Percentiles rank a stretch among this genome's conserved stretches.
phyloP scores from a whole-genome alignment of 768 basidiomycete genomes.

The Mycena floridula region DNA sequence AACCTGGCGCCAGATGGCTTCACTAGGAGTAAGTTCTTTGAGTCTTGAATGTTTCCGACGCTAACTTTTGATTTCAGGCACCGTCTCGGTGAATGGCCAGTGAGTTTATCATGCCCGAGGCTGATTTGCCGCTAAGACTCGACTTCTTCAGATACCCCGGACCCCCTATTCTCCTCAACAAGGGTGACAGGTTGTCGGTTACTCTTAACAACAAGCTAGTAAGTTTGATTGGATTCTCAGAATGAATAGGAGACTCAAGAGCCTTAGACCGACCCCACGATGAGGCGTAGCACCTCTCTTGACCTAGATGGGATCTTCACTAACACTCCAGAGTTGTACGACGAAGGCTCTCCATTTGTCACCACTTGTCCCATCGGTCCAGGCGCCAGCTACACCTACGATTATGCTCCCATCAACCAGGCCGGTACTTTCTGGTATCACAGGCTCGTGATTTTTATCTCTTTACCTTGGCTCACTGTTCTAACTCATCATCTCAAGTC shows the following conservation, averaged over 20 bases:
- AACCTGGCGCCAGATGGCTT: constrained; percentile 40
- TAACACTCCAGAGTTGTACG: constrained; percentile 13
- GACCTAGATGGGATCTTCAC: constrained; percentile 24
- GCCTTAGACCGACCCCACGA: constrained; percentile 21
- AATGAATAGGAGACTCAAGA: neutral
- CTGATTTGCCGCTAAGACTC: no score
- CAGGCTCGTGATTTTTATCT: constrained; percentile 7
- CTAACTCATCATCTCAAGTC: no score
- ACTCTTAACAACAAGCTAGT: no score
- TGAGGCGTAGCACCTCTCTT: constrained; percentile 24
- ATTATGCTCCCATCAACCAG: constrained; percentile 27
- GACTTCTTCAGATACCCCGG: no score
- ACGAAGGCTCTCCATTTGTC: constrained; percentile 34
- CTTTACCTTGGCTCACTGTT: neutral
- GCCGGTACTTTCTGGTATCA: constrained; percentile 39
- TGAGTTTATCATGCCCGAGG: no score
- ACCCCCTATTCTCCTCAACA: no score
- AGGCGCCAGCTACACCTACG: constrained; percentile 29
- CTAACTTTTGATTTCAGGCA: constrained; percentile 31
- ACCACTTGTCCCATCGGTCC: constrained; percentile 38
- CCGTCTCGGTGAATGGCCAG: constrained; percentile 32
- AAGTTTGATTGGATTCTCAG: no score
- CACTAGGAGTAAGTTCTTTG: constrained; percentile 15
- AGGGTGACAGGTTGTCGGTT: no score
- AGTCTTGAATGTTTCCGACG: neutral